Percentiles rank a stretch among this genome's conserved stretches.
Conservation (phyloP, 2,329 filamentous ascomycete genomes). For the Hypoxylon rubiginosum region DNA sequence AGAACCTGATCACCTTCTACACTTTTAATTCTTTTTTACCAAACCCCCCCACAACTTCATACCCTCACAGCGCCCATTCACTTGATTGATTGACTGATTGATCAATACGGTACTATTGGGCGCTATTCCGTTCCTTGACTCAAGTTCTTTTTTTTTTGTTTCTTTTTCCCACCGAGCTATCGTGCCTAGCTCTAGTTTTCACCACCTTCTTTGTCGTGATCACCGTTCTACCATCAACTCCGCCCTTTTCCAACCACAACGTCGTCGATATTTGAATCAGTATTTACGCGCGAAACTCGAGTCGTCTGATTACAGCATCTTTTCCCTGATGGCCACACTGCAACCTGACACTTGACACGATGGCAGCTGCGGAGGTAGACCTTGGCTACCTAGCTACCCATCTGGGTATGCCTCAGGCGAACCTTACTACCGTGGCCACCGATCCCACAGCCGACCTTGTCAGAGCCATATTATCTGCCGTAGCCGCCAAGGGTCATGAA, state of each 20-base stretch:
- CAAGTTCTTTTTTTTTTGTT: slow-evolving; percentile 18
- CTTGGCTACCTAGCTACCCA: slow-evolving; percentile 80
- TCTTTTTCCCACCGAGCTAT: slow-evolving; percentile 16
- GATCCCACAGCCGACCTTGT: slow-evolving; percentile 85
- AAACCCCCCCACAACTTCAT: slow-evolving; percentile 1
- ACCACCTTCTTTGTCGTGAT: slow-evolving; percentile 15
- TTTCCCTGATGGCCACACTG: slow-evolving; percentile 46
- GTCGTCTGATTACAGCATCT: not conserved
- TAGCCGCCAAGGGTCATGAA: slow-evolving; percentile 84
- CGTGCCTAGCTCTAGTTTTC: slow-evolving; percentile 12
- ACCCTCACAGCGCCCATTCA: slow-evolving; percentile 10
- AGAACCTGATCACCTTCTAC: slow-evolving; percentile 1
- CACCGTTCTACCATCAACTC: slow-evolving; percentile 23
- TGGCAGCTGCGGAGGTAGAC: slow-evolving; percentile 75
- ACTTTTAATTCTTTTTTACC: slow-evolving; percentile 18
- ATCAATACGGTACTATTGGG: slow-evolving; percentile 14
- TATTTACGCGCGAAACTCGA: slow-evolving; percentile 6
- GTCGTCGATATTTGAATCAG: not conserved
- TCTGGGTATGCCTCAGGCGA: slow-evolving; percentile 75
- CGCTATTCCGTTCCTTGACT: slow-evolving; percentile 29
- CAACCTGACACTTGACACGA: slow-evolving; percentile 54
- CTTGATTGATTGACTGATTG: slow-evolving; percentile 26
- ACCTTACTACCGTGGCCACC: slow-evolving; percentile 71
- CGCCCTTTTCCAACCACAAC: slow-evolving; percentile 17
- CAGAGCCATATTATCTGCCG: slow-evolving; percentile 77